phyloP scores from a whole-genome alignment of 2,329 filamentous ascomycete genomes.

The Pseudogymnoascus sp. region DNA sequence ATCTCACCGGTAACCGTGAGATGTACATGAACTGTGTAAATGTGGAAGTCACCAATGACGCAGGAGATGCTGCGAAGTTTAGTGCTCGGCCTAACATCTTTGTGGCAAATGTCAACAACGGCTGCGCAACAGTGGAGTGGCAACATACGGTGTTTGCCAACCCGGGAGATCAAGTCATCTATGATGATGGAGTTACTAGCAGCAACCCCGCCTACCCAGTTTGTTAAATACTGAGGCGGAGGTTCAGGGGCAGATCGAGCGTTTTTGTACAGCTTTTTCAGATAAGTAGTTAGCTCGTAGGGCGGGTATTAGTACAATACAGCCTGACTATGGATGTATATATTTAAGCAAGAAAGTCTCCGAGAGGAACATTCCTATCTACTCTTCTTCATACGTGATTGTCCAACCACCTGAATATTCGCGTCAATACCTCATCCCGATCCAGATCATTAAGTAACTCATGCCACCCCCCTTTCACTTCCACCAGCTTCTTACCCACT shows the following conservation, averaged over 20 bases:
- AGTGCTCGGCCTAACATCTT: constrained; percentile 46
- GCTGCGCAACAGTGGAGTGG: background rate
- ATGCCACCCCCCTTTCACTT: background rate
- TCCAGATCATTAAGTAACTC: background rate
- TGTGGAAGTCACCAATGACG: constrained; percentile 29
- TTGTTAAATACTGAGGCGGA: background rate
- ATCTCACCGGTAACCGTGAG: constrained; percentile 49
- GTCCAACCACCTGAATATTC: background rate
- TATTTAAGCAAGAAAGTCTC: background rate
- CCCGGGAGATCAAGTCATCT: background rate
- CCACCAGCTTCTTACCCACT: background rate
- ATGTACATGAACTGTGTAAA: constrained; percentile 61
- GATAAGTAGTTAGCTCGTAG: background rate
- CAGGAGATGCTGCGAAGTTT: constrained; percentile 26
- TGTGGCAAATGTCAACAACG: constrained; percentile 28
- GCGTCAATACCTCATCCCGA: background rate
- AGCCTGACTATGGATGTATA: background rate
- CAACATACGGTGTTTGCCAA: background rate
- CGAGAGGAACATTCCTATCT: background rate
- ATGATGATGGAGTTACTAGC: background rate
- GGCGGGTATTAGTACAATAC: background rate
- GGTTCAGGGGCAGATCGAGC: background rate
- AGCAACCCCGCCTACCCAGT: background rate
- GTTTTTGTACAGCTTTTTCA: background rate
- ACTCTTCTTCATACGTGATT: background rate